A percentile compares a stretch with the other conserved stretches of the same genome.
Conservation (phyloP, 768 basidiomycete species). For the Pisolithus sp. region DNA sequence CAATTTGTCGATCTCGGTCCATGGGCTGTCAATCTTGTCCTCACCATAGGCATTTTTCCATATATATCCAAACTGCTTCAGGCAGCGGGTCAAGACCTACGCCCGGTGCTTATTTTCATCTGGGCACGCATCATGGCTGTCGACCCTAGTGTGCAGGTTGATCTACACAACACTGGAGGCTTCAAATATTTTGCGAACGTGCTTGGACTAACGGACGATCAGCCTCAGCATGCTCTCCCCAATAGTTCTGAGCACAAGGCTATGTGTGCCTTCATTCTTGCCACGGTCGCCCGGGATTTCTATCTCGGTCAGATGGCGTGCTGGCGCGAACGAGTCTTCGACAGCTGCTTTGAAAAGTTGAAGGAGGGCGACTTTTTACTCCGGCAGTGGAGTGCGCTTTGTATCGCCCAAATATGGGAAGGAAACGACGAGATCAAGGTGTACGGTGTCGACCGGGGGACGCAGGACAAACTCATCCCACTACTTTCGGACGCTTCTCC, state of each 20-base stretch:
- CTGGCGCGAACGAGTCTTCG: conserved; percentile 74
- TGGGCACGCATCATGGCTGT: conserved; percentile 98
- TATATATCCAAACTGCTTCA: conserved; percentile 96
- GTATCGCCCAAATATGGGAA: conserved; percentile 95
- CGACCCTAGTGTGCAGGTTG: conserved; percentile 87
- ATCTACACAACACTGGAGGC: conserved; percentile 73
- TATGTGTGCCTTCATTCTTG: conserved; percentile 96
- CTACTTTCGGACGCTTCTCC: conserved; percentile 83
- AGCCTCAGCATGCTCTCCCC: conserved; percentile 54
- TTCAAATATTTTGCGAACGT: conserved; percentile 85
- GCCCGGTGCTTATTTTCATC: conserved; percentile 96
- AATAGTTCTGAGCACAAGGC: conserved; percentile 94
- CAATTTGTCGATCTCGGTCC: conserved; percentile 98
- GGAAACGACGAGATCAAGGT: conserved; percentile 85
- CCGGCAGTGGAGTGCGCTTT: conserved; percentile 90
- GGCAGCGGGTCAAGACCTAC: conserved; percentile 90
- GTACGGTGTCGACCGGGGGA: conserved; percentile 68
- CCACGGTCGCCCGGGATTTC: conserved; percentile 85
- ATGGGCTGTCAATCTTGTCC: conserved; percentile 95
- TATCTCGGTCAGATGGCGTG: conserved; percentile 84
- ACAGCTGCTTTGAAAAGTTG: conserved; percentile 77
- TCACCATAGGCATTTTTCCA: conserved; percentile 97
- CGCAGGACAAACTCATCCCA: conserved; percentile 75
- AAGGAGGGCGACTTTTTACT: conserved; percentile 89
- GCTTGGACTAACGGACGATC: conserved; percentile 61